Conservation (phyloP, 768 basidiomycete genomes). For the Suillus subluteus region DNA sequence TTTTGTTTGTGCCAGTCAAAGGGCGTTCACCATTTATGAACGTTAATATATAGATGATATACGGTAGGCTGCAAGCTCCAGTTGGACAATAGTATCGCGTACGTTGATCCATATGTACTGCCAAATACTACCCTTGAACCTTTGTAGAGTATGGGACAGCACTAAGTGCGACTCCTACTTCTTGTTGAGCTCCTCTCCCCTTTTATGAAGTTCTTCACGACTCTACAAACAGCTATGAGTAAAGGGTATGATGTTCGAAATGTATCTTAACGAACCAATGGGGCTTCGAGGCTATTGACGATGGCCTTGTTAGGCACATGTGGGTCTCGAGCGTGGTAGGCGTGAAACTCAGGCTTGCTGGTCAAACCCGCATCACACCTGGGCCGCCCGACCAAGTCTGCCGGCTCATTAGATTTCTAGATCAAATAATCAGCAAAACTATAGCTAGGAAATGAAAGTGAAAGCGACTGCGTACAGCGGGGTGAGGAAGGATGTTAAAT, state of each 20-base stretch:
- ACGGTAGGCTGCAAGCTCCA: background rate
- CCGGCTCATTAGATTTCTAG: conserved; percentile 65
- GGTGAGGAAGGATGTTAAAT: conserved; percentile 63
- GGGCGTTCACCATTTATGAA: background rate
- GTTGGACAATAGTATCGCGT: background rate
- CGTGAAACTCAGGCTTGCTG: conserved; percentile 42
- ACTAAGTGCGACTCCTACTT: conserved; percentile 3
- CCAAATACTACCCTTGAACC: background rate
- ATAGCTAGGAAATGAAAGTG: background rate
- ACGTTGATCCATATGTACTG: background rate
- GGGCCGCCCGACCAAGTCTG: conserved; percentile 45
- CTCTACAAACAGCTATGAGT: conserved; percentile 37
- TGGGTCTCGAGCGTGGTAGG: conserved; percentile 56
- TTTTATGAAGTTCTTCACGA: conserved; percentile 52
- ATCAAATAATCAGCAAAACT: background rate
- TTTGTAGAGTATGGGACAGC: background rate
- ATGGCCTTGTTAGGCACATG: conserved; percentile 50
- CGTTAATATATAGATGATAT: background rate
- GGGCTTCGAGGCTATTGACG: conserved; percentile 48
- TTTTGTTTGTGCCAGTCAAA: too few species aligned
- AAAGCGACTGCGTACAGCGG: conserved; percentile 47
- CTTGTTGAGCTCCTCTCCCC: conserved; percentile 52
- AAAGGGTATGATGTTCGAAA: background rate
- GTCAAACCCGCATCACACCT: conserved; percentile 41
- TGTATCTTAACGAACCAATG: conserved; percentile 43